phyloP scores from a whole-genome alignment of 2,329 filamentous ascomycete genomes.

The Fusarium secorum region DNA sequence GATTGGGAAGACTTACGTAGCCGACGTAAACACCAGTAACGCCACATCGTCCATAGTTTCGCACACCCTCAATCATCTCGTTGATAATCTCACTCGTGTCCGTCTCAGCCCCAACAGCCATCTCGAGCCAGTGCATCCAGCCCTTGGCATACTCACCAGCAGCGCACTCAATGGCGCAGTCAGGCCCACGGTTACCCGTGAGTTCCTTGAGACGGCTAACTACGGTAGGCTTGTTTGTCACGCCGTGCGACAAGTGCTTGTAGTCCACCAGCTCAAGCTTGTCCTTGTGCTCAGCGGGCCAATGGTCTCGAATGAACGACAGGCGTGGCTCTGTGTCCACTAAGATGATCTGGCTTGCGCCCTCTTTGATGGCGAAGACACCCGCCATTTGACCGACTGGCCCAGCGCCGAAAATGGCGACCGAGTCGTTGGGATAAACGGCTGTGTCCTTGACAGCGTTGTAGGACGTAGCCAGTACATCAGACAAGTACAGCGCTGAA shows the following conservation, averaged over 20 bases:
- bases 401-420: constrained; percentile 86
- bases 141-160: constrained; percentile 69
- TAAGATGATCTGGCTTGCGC: constrained; percentile 78
- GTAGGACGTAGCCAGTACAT: constrained; percentile 82
- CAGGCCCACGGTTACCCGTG: constrained; percentile 74
- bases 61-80: constrained; percentile 79
- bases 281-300: constrained; percentile 55
- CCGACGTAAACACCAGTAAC: constrained; percentile 76
- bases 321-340: constrained; percentile 78
- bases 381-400: constrained; percentile 87
- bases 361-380: constrained; percentile 76
- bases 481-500: constrained; percentile 73
- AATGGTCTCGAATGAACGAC: constrained; percentile 70
- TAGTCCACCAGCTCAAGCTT: constrained; percentile 76
- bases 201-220: constrained; percentile 77
- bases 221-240: constrained; percentile 68
- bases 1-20: constrained; percentile 53
- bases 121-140: constrained; percentile 66
- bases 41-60: constrained; percentile 76
- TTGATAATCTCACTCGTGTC: constrained; percentile 84
- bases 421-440: constrained; percentile 77
- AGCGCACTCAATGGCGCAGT: constrained; percentile 74
- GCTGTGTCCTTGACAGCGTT: constrained; percentile 84
- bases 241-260: constrained; percentile 63
- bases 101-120: constrained; percentile 74